Base-by-base conservation (phyloP, 352 stramenopile species). In the Phytophthora vignae region DNA sequence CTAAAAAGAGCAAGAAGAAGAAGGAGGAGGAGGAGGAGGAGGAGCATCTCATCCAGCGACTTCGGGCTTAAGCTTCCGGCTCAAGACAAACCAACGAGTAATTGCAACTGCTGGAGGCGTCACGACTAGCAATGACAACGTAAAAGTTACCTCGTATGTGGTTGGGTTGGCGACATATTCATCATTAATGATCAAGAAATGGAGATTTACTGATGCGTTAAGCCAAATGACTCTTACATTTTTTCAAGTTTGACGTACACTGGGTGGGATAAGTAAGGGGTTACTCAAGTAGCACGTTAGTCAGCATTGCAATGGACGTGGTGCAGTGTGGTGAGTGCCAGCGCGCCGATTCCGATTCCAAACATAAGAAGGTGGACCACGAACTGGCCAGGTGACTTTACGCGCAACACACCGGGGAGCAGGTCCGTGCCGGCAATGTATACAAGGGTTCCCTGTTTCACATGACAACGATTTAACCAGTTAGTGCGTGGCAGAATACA, bases 251-350 rank as follows among this genome's bases (percentile, higher is more conserved):
- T 40, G 33, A 2, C 1, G 38, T 8, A 9, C 27, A 31, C 27
- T 27, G 22, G 22, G 22, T 27, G 22, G 2, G 22, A 27, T 27
- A 27, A 3, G 22, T 27, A 27, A 27, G 2, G 22, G 27, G 27
- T 31, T 31, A 31, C 46, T 54, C 46, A n/a, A 25, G 46, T 54
- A 54, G 7, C 46, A 15, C 14, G 4, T 77, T 74, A 71, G 14
- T 81, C 72, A 19, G 60, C 78, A 25, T 85, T 76, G 77, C 92
- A 98, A 73, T 98, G 92, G n/a, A 93, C 73, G 70, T 98, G 90
- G 67, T 98, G 86, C 25, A 98, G 62, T 33, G 95, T 84, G 59
- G 94, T 87, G 36, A 98, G 81, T 31, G 86, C 92, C 76, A 98
- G 89, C 10, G 83, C 74, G 38, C 94, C 72, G 11, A 87, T 75